Conservation (phyloP, 768 basidiomycete genomes). For the Tricholomella constricta region DNA sequence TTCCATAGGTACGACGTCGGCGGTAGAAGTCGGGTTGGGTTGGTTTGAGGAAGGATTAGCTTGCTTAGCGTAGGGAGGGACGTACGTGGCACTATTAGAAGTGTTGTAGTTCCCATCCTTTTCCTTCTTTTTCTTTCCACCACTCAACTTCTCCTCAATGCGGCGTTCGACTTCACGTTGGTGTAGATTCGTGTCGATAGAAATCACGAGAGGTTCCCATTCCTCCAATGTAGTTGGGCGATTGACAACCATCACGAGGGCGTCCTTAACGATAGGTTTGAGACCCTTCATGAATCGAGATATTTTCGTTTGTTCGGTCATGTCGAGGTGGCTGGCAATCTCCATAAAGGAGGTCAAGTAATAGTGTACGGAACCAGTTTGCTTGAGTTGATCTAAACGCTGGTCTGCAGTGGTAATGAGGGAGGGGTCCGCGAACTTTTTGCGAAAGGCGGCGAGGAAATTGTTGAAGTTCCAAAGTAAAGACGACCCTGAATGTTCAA, state of each 20-base stretch:
- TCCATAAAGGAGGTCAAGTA: slow-evolving; percentile 31
- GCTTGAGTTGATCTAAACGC: slow-evolving; percentile 30
- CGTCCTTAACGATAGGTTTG: no score
- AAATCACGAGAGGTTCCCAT: no score
- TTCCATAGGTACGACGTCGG: slow-evolving; percentile 33
- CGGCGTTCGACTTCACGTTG: slow-evolving; percentile 17
- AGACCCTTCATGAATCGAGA: no score
- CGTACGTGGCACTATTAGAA: background rate
- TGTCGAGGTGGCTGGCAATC: no score
- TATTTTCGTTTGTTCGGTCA: no score
- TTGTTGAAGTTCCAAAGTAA: no score
- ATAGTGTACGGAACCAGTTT: slow-evolving; percentile 28
- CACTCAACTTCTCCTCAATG: no score
- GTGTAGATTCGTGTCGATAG: no score
- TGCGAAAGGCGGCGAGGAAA: no score
- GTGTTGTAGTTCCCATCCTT: background rate
- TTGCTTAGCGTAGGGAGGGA: background rate
- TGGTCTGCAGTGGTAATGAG: slow-evolving; percentile 25
- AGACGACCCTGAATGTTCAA: slow-evolving; percentile 14
- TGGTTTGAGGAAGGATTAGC: slow-evolving; percentile 9
- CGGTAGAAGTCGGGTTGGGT: no score
- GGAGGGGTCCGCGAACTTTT: no score
- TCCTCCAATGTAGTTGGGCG: slow-evolving; percentile 19
- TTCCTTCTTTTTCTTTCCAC: slow-evolving; percentile 15
- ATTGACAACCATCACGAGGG: slow-evolving; percentile 17